Conservation (phyloP, 495 filamentous ascomycete species). For the Penicillium pulvis region DNA sequence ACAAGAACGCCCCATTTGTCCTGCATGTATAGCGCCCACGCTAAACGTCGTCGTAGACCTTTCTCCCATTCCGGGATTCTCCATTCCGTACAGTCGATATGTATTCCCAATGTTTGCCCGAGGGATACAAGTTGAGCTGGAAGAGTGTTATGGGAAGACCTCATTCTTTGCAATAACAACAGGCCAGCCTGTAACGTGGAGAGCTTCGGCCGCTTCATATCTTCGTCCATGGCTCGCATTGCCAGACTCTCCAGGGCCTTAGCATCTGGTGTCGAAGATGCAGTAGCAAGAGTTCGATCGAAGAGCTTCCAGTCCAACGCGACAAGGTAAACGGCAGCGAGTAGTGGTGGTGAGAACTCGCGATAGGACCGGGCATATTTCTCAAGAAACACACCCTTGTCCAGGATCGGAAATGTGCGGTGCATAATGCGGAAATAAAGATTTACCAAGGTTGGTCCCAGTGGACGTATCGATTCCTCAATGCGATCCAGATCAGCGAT, state of each 20-base stretch:
- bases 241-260: slow-evolving; percentile 68
- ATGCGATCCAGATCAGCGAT: slow-evolving; percentile 29
- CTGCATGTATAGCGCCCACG: slow-evolving; percentile 86
- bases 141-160: slow-evolving; percentile 14
- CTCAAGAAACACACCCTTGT: slow-evolving; percentile 68
- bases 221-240: slow-evolving; percentile 63
- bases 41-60: slow-evolving; percentile 75
- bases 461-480: slow-evolving; percentile 13
- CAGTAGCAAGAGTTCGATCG: slow-evolving; percentile 57
- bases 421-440: slow-evolving; percentile 81
- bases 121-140: slow-evolving; percentile 61
- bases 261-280: slow-evolving; percentile 57
- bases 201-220: slow-evolving; percentile 68
- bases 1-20: slow-evolving; percentile 87
- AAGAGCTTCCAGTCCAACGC: slow-evolving; percentile 84
- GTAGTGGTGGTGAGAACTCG: slow-evolving; percentile 73
- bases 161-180: slow-evolving; percentile 67
- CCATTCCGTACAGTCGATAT: slow-evolving; percentile 79
- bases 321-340: slow-evolving; percentile 82
- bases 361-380: slow-evolving; percentile 72
- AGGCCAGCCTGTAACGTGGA: slow-evolving; percentile 81
- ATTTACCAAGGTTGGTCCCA: slow-evolving; percentile 59
- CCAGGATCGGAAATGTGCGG: slow-evolving; percentile 79
- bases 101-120: slow-evolving; percentile 78
- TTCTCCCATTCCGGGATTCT: slow-evolving; percentile 81